phyloP scores from a whole-genome alignment of 1,284 basidiomycete species.

The Fomitopsis betulina region DNA sequence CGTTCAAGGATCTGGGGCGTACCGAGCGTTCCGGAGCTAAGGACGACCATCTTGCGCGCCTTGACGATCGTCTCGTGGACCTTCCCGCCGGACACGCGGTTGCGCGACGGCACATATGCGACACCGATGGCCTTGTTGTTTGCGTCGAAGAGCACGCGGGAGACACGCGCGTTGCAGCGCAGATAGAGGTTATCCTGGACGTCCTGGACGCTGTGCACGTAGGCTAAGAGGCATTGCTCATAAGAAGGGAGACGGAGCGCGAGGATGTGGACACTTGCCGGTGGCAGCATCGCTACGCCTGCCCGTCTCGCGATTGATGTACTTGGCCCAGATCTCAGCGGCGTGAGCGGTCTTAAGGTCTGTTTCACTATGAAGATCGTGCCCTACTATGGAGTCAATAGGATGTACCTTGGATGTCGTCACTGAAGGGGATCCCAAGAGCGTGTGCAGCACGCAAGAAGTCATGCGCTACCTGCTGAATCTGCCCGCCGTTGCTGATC shows the following conservation, averaged over 20 bases:
- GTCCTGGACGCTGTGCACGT: conserved; percentile 72
- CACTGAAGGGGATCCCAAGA: conserved; percentile 61
- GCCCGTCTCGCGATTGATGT: conserved; percentile 70
- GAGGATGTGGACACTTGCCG: conserved; percentile 31
- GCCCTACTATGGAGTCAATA: neutral
- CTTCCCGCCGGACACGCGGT: conserved; percentile 49
- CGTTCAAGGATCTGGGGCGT: conserved; percentile 27
- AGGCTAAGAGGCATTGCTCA: conserved; percentile 33
- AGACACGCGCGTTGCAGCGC: conserved; percentile 58
- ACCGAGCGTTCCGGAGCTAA: conserved; percentile 36
- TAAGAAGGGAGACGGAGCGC: neutral
- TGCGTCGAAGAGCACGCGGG: conserved; percentile 69
- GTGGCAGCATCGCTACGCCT: conserved; percentile 69
- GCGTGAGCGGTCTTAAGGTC: conserved; percentile 60
- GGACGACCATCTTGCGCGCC: conserved; percentile 41
- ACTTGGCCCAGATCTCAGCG: conserved; percentile 73
- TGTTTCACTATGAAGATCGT: conserved; percentile 10
- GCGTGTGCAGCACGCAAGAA: conserved; percentile 63
- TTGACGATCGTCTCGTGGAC: conserved; percentile 57
- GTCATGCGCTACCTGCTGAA: conserved; percentile 60
- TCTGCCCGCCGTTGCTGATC: conserved; percentile 62
- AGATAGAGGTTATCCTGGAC: conserved; percentile 59
- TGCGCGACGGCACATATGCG: conserved; percentile 61
- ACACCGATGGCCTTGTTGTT: conserved; percentile 67
- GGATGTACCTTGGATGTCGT: conserved; percentile 54